Evolutionary conservation across 2,329 filamentous ascomycete genomes (phyloP).

Genomic region (Furcasterigmium sp.): DNA sequence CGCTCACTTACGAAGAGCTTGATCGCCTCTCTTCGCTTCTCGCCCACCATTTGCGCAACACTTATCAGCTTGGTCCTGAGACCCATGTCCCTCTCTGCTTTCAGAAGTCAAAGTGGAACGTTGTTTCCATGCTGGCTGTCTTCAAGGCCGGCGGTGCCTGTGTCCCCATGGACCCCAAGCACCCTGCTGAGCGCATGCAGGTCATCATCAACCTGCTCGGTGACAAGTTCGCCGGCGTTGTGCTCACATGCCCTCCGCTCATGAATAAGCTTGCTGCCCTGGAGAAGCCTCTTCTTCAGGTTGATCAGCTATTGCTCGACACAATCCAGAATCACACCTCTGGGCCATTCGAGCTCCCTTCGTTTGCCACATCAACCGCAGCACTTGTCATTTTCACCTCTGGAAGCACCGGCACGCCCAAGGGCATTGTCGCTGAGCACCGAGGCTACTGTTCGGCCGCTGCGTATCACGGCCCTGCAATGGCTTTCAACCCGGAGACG

Average conservation of each 20-base stretch:
- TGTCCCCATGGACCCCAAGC: constrained; percentile 14
- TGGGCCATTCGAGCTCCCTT: too few relatives aligned
- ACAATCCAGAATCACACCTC: neutral
- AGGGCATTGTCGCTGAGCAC: constrained; percentile 8
- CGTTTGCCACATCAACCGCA: neutral
- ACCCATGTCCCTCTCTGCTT: constrained; percentile 19
- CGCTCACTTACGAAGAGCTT: constrained; percentile 8
- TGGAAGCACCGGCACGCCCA: constrained; percentile 17
- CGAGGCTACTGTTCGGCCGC: neutral
- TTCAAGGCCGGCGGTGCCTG: constrained; percentile 19
- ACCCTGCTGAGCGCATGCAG: constrained; percentile 7
- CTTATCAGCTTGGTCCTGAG: neutral
- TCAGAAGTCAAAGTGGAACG: constrained; percentile 19
- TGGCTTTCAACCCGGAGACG: neutral
- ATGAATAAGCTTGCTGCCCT: neutral
- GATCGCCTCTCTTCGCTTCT: constrained; percentile 3
- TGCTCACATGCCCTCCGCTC: neutral
- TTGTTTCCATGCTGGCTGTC: constrained; percentile 17
- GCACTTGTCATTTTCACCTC: constrained; percentile 18
- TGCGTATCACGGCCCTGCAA: neutral
- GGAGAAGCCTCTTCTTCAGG: neutral
- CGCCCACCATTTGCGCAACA: neutral
- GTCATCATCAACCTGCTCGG: neutral
- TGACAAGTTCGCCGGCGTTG: neutral
- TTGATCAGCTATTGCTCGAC: neutral